Percentiles rank a stretch among this genome's conserved stretches.
Conservation (phyloP, 306 rosid species). For the Fagus crenata region DNA sequence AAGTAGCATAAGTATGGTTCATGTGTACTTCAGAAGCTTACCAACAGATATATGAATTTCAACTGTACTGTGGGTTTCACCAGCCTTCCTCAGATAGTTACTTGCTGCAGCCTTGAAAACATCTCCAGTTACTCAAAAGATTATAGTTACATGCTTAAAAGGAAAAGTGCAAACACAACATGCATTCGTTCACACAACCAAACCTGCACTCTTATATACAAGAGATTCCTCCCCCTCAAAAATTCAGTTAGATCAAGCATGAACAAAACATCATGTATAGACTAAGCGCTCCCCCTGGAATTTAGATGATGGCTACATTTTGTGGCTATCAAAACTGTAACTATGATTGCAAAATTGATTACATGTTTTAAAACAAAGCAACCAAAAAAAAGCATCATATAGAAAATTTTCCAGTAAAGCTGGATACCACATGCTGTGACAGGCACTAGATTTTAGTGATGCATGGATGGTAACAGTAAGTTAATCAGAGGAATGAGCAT, state of each 20-base stretch:
- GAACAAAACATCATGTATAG: neutral
- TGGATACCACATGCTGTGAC: neutral
- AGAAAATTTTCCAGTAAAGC: neutral
- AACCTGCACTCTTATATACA: slow-evolving; percentile 7
- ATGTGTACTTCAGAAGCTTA: slow-evolving; percentile 36
- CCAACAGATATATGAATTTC: slow-evolving; percentile 69
- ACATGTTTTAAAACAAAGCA: neutral
- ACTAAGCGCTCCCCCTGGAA: neutral
- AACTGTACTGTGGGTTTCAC: slow-evolving; percentile 79
- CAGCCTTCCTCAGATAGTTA: slow-evolving; percentile 75
- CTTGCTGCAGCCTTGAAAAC: slow-evolving; percentile 66
- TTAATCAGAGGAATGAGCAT: too few species aligned
- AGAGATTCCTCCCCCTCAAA: neutral
- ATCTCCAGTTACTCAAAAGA: slow-evolving; percentile 17
- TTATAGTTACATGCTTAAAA: neutral
- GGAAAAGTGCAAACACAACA: neutral
- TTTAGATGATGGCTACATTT: slow-evolving; percentile 1
- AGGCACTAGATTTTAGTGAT: neutral
- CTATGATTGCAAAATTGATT: neutral
- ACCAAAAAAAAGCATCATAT: neutral
- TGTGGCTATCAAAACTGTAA: neutral
- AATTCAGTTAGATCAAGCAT: neutral
- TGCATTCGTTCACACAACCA: slow-evolving; percentile 2
- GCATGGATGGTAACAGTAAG: neutral
- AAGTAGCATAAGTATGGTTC: neutral